Base-by-base conservation (phyloP, 768 basidiomycete species). In the Cystofilobasidium bisporidii region DNA sequence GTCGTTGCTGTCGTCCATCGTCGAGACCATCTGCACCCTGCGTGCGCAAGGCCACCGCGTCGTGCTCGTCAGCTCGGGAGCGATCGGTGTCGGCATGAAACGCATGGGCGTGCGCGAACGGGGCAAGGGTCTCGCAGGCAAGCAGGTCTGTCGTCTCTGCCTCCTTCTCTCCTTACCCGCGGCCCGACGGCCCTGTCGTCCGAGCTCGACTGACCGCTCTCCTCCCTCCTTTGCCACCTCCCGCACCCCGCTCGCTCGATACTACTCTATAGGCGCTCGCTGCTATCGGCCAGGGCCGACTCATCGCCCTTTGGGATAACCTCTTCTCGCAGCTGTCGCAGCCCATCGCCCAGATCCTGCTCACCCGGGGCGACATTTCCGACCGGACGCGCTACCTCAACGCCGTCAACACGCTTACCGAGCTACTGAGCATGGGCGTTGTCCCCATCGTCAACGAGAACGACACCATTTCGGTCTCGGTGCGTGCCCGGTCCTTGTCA, bases 381-480 rank as follows among this genome's bases (percentile, higher is more conserved):
- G 96, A 98, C 79, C 82, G 93, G 47, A 94, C 92, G 15, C 83
- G 96, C 70, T 99, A 98, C 75, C 78, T 97, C 65, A 99, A 99
- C 75, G 96, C 94, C 0, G 89, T 91, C 65, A 97, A 96, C 73
- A 98, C 96, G 0, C 83, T 99, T 76, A 86, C 87, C 41, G 91
- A 97, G 73, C 81, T 99, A 15, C 79, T 99, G 32, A 84, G 84
- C 3, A 88, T 97, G 87, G 94, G 93, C 20, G 90, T 98, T 0
- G 85, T 99, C 0, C 96, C 96, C 3, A 97, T 99, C 71, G 92
- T 99, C 64, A 99, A 99, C 77, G 96, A 99, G 77, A 99, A 99
- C 73, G 96, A 99, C 76, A 98, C 96, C 0, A 86, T 99, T 41
- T 94, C 93, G 28, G 96, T 99, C 67, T 91, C 91, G 79, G 91